phyloP scores from a whole-genome alignment of 306 rosid genomes.

The Dicorynia guianensis region DNA sequence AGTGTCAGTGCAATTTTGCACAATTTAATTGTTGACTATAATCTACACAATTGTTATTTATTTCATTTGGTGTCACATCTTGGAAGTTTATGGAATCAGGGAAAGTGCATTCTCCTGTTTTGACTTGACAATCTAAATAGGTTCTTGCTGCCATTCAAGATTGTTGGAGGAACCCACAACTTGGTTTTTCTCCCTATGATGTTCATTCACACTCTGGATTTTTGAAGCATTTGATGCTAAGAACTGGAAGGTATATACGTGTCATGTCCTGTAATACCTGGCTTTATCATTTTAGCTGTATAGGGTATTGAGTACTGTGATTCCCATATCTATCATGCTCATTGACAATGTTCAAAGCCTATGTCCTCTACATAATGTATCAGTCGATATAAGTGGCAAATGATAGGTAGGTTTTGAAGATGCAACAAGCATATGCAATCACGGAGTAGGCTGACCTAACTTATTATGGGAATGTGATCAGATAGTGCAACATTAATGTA shows the following conservation, averaged over 20 bases:
- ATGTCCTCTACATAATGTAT: background rate
- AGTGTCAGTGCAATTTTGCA: background rate
- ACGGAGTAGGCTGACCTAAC: background rate
- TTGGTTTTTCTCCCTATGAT: slow-evolving; percentile 83
- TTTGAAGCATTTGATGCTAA: slow-evolving; percentile 92
- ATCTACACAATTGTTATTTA: background rate
- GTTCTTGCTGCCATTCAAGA: slow-evolving; percentile 88
- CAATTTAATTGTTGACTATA: slow-evolving; percentile 11
- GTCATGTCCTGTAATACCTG: slow-evolving; percentile 16
- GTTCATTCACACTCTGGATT: slow-evolving; percentile 83
- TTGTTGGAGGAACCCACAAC: slow-evolving; percentile 84
- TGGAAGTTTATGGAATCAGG: slow-evolving; percentile 22
- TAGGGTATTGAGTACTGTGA: background rate
- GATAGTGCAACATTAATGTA: background rate
- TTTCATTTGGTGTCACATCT: slow-evolving; percentile 5
- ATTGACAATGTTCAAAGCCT: background rate
- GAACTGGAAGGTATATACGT: slow-evolving; percentile 85
- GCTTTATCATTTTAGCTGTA: slow-evolving; percentile 1
- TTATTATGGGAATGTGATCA: background rate
- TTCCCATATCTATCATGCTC: slow-evolving; percentile 16
- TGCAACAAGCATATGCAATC: background rate
- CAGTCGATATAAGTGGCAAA: background rate
- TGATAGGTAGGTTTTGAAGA: background rate
- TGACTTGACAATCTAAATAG: slow-evolving; percentile 55
- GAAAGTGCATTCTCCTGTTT: slow-evolving; percentile 50